Percentiles rank a stretch among this genome's conserved stretches.
Evolutionary conservation across 768 basidiomycete genomes (phyloP).

Genomic region (Podaxis sp.): DNA sequence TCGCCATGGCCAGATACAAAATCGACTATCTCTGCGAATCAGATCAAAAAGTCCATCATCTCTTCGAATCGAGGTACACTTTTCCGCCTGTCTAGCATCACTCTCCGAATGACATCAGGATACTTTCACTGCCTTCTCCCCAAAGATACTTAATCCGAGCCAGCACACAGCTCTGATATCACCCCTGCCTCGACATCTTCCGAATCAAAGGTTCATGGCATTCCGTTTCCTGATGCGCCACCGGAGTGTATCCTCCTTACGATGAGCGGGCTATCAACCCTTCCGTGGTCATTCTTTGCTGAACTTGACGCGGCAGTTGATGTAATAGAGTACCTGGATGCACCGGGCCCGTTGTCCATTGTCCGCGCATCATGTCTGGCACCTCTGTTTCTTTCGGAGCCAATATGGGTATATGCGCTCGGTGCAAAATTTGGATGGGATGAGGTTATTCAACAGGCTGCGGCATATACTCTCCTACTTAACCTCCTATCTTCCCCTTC

Average conservation of each 20-base stretch:
- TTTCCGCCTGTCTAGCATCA: background rate
- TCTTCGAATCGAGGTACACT: background rate
- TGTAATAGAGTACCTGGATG: background rate
- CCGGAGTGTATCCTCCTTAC: background rate
- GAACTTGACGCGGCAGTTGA: background rate
- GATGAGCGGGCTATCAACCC: background rate
- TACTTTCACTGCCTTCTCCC: background rate
- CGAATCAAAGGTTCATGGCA: background rate
- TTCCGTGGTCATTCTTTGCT: background rate
- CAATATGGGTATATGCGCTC: background rate
- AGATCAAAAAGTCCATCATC: background rate
- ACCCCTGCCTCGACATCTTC: background rate
- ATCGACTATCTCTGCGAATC: too few species aligned
- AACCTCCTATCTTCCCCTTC: background rate
- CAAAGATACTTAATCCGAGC: background rate
- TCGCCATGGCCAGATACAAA: too few species aligned
- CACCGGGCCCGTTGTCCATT: background rate
- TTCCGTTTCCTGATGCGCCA: background rate
- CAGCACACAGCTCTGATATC: background rate
- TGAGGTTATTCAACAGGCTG: background rate
- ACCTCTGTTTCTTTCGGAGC: background rate
- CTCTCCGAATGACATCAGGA: background rate
- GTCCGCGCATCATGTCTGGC: background rate
- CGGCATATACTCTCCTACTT: background rate
- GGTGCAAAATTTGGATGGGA: background rate